These are phyloP conservation scores for Tricholoma saponaceum DNA, from an alignment of 768 basidiomycete species.

Conservation along the genomic window DNA sequence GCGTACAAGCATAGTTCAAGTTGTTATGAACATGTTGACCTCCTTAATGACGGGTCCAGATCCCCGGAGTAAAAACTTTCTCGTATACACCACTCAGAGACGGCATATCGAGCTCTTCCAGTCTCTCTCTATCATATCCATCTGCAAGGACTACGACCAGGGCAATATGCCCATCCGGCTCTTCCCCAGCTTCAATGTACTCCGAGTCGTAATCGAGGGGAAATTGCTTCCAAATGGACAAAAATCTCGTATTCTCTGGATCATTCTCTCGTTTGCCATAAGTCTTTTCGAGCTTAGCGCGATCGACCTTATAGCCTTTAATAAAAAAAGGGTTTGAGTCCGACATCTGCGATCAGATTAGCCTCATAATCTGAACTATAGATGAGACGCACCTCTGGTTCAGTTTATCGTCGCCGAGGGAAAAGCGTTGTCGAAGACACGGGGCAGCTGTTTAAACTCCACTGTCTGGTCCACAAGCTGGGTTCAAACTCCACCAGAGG, in stretches of 20 bases:
- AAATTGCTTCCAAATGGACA: neutral
- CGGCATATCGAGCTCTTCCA: neutral
- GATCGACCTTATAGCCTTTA: neutral
- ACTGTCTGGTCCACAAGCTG: too few relatives aligned
- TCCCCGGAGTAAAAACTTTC: neutral
- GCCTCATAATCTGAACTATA: neutral
- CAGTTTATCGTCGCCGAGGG: neutral
- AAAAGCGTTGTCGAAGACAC: neutral
- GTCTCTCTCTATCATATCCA: neutral
- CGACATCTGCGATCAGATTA: too few relatives aligned
- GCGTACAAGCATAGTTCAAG: too few relatives aligned
- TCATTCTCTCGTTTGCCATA: neutral
- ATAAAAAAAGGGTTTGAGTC: neutral
- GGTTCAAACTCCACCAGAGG: neutral
- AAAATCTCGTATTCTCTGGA: neutral
- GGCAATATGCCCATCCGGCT: neutral
- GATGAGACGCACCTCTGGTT: neutral
- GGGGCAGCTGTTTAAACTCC: neutral
- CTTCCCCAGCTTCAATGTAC: neutral
- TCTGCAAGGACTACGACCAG: neutral
- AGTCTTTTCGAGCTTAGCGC: neutral
- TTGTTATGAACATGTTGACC: too few relatives aligned
- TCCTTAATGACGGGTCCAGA: too few relatives aligned
- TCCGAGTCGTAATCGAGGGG: neutral
- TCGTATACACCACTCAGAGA: neutral